phyloP scores from a whole-genome alignment of 805 yeast species.

The Myxozyma udenii region DNA sequence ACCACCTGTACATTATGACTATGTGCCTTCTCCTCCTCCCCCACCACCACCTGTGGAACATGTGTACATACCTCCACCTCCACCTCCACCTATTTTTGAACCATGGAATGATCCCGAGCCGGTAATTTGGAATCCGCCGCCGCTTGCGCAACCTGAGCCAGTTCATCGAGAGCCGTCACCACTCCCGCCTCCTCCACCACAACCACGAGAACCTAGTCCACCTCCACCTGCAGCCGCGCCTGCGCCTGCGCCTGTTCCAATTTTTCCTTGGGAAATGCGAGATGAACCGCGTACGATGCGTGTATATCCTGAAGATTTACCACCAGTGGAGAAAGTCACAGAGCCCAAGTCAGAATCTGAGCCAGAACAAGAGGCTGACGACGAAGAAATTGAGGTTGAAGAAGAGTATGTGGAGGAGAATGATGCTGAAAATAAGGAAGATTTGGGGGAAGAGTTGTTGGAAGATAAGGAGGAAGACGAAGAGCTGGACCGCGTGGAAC shows the following conservation, averaged over 20 bases:
- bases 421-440: slow-evolving; percentile 2
- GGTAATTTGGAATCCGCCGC: no score
- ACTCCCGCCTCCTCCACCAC: no score
- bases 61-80: slow-evolving; percentile 5
- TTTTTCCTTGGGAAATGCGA: slow-evolving; percentile 29
- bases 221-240: slow-evolving; percentile 5
- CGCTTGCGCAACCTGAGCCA: no score
- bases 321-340: neutral
- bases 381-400: slow-evolving; percentile 5
- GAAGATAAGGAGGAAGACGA: slow-evolving; percentile 28
- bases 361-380: slow-evolving; percentile 2
- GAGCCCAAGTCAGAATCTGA: neutral
- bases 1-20: no score
- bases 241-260: slow-evolving; percentile 17
- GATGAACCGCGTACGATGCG: slow-evolving; percentile 14
- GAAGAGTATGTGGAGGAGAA: neutral
- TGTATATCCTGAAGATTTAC: slow-evolving; percentile 24
- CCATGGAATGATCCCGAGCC: no score
- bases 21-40: no score
- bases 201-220: neutral
- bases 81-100: no score
- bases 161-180: no score
- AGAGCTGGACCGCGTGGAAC: slow-evolving; percentile 1
- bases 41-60: neutral
- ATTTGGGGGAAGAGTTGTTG: slow-evolving; percentile 10